A percentile compares a stretch with the other conserved stretches of the same genome.
Conservation (phyloP, 371 early-diverging fungal species). For the Zychaea mexicana region DNA sequence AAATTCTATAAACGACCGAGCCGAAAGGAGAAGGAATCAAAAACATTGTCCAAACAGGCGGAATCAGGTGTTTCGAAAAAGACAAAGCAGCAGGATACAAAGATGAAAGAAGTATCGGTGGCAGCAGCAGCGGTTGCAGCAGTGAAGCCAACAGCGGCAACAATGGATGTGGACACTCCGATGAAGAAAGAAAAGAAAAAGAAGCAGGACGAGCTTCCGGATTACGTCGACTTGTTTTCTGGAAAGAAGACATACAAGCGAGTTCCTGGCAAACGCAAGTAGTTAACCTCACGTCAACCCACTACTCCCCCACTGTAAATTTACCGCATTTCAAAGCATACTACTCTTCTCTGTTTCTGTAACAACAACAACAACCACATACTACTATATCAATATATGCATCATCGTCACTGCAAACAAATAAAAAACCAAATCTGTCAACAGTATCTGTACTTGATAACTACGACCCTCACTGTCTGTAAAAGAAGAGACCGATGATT, state of each 20-base stretch:
- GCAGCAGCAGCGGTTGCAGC: constrained; percentile 9
- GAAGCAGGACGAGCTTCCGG: constrained; percentile 26
- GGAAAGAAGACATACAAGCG: constrained; percentile 50
- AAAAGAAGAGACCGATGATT: too few relatives aligned
- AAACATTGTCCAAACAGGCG: constrained; percentile 34
- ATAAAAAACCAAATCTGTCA: too few relatives aligned
- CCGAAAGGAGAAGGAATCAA: constrained; percentile 58
- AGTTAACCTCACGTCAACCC: too few relatives aligned
- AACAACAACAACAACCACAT: too few relatives aligned
- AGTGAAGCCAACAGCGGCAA: not conserved
- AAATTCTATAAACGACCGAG: constrained; percentile 64
- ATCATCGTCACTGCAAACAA: too few relatives aligned
- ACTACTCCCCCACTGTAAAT: too few relatives aligned
- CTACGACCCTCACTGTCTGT: too few relatives aligned
- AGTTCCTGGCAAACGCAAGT: constrained; percentile 36
- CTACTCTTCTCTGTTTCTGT: too few relatives aligned
- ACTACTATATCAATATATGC: too few relatives aligned
- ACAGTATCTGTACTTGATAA: too few relatives aligned
- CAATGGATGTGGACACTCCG: constrained; percentile 29
- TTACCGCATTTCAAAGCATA: too few relatives aligned
- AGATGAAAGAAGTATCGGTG: constrained; percentile 15
- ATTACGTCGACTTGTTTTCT: constrained; percentile 50
- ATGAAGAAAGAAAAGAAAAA: constrained; percentile 14
- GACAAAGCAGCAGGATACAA: constrained; percentile 15
- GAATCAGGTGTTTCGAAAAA: constrained; percentile 24